Evolutionary conservation across 768 basidiomycete species (phyloP), one percentile per base, ranked within the genome.

Genomic region (Asterophora lycoperdoides): DNA sequence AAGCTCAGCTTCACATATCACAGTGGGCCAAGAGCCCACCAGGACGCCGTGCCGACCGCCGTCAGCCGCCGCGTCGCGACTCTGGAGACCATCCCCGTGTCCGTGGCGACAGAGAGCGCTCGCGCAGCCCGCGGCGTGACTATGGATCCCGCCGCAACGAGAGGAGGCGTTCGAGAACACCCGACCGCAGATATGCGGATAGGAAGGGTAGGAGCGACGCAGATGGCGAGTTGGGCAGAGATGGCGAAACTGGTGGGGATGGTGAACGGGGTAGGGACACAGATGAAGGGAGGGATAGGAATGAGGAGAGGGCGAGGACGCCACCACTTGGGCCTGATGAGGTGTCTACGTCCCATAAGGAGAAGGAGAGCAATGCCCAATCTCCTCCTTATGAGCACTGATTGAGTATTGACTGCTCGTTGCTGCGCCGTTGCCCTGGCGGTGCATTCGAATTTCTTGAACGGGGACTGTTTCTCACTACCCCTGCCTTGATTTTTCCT

Each of bases 1-100:
- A 28, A 39, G 35, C 50, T 38, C 38, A 40, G 8, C 10, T 23
- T 14, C n/a, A 10, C 42, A 20, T n/a, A n/a, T n/a, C 40, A 11
- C 44, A 86, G 85, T 88, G 86, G 86, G 85, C 86, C 37, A 89
- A 89, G 66, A 83, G 83, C 58, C 88, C 88, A 49, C 89, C 84
- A n/a, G 80, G 83, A 33, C 90, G 88, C 88, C 84, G 88, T 52
- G 81, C 79, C 55, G 83, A 86, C 38, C 71, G 83, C 56, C 74
- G 78, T 51, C 68, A 74, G 36, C 76, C 60, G 56, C 73, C 52
- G 48, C 60, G 64, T 56, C 54, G 58, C 44, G 42, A 43, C 58
- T 14, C 46, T 53, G 58, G 70, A 36, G 68, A 60, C 41, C 70
- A 72, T 17, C 52, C 63, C 51, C 59, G 63, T 48, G 58, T 55